A percentile compares a stretch with the other conserved stretches of the same genome.
Conservation (phyloP, 2,329 filamentous ascomycete species). For the Pochonia chlamydosporia region DNA sequence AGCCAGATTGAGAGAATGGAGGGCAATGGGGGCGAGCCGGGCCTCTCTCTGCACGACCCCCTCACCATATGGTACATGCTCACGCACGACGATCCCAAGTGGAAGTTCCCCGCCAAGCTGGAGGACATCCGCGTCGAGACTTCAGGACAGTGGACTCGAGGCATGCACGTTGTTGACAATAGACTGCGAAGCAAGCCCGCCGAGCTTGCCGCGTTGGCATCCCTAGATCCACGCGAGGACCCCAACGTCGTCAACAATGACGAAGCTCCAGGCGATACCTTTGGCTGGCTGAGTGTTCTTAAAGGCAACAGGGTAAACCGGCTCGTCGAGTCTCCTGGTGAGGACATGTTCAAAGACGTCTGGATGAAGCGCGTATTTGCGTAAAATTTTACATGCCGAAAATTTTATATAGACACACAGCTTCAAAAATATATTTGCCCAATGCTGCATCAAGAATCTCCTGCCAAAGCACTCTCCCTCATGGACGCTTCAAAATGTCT, state of each 20-base stretch:
- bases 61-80: slow-evolving; percentile 75
- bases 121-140: slow-evolving; percentile 91
- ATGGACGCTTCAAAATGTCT: no score
- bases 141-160: slow-evolving; percentile 86
- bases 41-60: slow-evolving; percentile 69
- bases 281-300: slow-evolving; percentile 65
- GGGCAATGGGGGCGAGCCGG: slow-evolving; percentile 50
- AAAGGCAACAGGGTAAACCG: slow-evolving; percentile 77
- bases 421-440: slow-evolving; percentile 4
- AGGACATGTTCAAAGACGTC: slow-evolving; percentile 58
- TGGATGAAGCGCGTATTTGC: slow-evolving; percentile 63
- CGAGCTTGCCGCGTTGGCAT: slow-evolving; percentile 32
- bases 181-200: slow-evolving; percentile 52
- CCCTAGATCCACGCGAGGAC: slow-evolving; percentile 35
- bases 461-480: no score
- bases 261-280: slow-evolving; percentile 63
- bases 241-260: slow-evolving; percentile 34
- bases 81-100: slow-evolving; percentile 50
- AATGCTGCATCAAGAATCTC: no score
- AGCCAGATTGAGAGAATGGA: slow-evolving; percentile 60
- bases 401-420: not conserved
- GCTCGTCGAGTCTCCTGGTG: slow-evolving; percentile 64
- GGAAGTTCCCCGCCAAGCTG: slow-evolving; percentile 50
- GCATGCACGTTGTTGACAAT: slow-evolving; percentile 81
- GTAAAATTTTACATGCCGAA: slow-evolving; percentile 9